These are phyloP conservation scores for Kandelia obovata DNA, from an alignment of 345 rosid genomes.

Conservation along the genomic window DNA sequence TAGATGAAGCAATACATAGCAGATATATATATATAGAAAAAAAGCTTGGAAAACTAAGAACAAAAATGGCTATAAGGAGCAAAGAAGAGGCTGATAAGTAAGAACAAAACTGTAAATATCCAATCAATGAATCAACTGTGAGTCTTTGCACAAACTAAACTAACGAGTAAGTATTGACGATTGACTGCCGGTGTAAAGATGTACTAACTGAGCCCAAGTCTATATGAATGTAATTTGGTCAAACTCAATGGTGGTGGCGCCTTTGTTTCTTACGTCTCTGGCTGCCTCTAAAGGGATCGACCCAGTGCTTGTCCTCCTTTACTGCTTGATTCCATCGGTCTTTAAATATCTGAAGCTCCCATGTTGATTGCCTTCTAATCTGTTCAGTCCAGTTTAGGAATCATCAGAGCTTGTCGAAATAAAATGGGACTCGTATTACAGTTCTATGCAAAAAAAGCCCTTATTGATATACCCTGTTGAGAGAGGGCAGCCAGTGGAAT, in stretches of 20 bases:
- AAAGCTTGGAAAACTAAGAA: background rate
- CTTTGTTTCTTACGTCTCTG: slow-evolving; percentile 28
- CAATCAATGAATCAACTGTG: slow-evolving; percentile 39
- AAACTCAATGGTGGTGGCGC: slow-evolving; percentile 16
- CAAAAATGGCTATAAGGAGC: background rate
- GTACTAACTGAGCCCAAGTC: background rate
- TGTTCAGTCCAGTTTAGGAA: slow-evolving; percentile 20
- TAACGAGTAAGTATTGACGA: slow-evolving; percentile 21
- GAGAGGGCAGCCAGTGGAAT: too few relatives aligned
- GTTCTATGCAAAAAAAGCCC: background rate
- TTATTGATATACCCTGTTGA: too few relatives aligned
- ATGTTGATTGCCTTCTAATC: slow-evolving; percentile 90
- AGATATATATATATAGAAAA: background rate
- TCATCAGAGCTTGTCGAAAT: background rate
- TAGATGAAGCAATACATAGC: background rate
- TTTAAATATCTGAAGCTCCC: slow-evolving; percentile 74
- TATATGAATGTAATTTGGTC: background rate
- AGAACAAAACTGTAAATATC: slow-evolving; percentile 8
- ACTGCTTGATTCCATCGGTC: slow-evolving; percentile 75
- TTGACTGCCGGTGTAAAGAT: slow-evolving; percentile 7
- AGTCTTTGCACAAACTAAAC: slow-evolving; percentile 18
- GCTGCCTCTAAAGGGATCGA: slow-evolving; percentile 48
- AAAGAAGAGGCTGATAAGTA: background rate
- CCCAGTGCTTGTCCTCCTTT: slow-evolving; percentile 63
- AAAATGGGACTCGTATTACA: background rate